A percentile compares a stretch with the other conserved stretches of the same genome.
phyloP scores from a whole-genome alignment of 345 rosid species.

The Laguncularia racemosa region DNA sequence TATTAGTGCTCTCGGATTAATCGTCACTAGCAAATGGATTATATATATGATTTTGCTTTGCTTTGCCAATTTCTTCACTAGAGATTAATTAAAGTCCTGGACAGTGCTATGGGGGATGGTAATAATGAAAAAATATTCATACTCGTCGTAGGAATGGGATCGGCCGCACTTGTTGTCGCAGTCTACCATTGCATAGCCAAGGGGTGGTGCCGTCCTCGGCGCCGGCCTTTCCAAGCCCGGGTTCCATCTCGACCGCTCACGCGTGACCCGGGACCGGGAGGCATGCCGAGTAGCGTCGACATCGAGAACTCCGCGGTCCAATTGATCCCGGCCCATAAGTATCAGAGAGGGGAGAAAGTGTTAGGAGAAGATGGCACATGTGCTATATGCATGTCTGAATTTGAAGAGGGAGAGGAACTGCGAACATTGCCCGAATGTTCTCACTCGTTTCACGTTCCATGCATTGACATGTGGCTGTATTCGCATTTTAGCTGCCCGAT shows the following conservation, averaged over 20 bases:
- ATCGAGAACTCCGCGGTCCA: slow-evolving; percentile 22
- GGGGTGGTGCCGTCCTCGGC: slow-evolving; percentile 18
- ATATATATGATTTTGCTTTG: too few species aligned
- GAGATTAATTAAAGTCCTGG: neutral
- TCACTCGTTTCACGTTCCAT: slow-evolving; percentile 32
- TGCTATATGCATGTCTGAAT: slow-evolving; percentile 29
- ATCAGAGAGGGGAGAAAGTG: slow-evolving; percentile 17
- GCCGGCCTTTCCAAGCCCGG: neutral
- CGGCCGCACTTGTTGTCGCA: slow-evolving; percentile 23
- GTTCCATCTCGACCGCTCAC: neutral
- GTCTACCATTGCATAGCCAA: slow-evolving; percentile 32
- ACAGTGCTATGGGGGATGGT: neutral
- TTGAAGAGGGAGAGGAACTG: slow-evolving; percentile 36
- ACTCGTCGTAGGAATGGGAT: slow-evolving; percentile 20
- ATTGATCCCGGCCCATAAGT: slow-evolving; percentile 29
- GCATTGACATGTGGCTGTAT: slow-evolving; percentile 40
- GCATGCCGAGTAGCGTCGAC: slow-evolving; percentile 4
- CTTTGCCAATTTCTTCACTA: too few species aligned
- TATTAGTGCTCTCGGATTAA: too few species aligned
- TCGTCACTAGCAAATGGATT: too few species aligned
- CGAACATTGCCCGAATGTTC: slow-evolving; percentile 30
- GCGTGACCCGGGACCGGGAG: slow-evolving; percentile 7
- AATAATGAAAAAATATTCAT: neutral
- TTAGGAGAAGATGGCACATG: slow-evolving; percentile 22
- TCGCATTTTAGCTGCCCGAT: slow-evolving; percentile 33